These are phyloP conservation scores for Brassica balearica DNA, from an alignment of 441 rosid species.

Conservation along the genomic window DNA sequence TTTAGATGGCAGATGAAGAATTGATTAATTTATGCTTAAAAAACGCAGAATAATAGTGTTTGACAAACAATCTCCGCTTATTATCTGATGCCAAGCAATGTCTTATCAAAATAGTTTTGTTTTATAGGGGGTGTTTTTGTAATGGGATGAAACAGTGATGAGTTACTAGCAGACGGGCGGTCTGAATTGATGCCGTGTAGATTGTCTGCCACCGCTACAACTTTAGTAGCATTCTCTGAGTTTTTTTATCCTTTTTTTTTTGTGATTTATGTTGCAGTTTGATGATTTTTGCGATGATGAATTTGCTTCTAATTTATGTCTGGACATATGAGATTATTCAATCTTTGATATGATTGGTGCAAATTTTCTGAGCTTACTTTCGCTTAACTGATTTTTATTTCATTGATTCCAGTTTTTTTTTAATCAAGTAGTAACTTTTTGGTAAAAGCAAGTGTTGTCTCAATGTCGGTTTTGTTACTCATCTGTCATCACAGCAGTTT, in stretches of 20 bases:
- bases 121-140: neutral
- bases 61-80: constrained; percentile 49
- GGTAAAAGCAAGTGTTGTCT: too few species aligned
- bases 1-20: constrained; percentile 40
- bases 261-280: neutral
- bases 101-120: neutral
- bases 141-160: neutral
- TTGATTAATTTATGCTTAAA: constrained; percentile 44
- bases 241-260: neutral
- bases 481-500: too few species aligned
- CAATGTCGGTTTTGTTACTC: too few species aligned
- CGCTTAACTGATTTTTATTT: neutral
- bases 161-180: constrained; percentile 2
- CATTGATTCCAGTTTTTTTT: too few species aligned
- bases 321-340: constrained; percentile 5
- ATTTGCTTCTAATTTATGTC: constrained; percentile 1
- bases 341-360: neutral
- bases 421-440: too few species aligned
- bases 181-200: constrained; percentile 6
- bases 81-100: constrained; percentile 45
- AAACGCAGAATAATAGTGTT: constrained; percentile 36
- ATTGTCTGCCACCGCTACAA: constrained; percentile 1
- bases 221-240: neutral
- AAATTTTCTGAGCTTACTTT: neutral
- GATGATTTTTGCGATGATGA: neutral